These are phyloP conservation scores for Xylariales sp. DNA, from an alignment of 2,329 filamentous ascomycete species.

Conservation along the genomic window DNA sequence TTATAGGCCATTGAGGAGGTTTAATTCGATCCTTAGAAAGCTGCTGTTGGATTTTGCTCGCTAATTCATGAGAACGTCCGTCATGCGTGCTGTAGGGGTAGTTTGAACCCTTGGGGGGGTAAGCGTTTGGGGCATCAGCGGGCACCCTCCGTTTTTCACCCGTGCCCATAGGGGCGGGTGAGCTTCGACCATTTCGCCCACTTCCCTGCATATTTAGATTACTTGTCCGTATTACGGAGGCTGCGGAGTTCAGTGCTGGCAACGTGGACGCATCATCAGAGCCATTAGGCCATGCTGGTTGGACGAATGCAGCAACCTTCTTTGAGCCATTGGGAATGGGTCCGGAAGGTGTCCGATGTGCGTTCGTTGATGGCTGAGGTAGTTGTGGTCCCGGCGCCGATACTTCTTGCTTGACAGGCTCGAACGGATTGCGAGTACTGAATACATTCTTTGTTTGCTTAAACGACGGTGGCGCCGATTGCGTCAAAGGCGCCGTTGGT, in stretches of 20 bases:
- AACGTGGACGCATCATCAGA: conserved; percentile 23
- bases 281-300: conserved; percentile 44
- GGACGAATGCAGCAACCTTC: conserved; percentile 40
- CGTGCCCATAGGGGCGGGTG: conserved; percentile 24
- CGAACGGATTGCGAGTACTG: conserved; percentile 36
- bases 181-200: conserved; percentile 38
- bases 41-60: conserved; percentile 63
- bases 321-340: conserved; percentile 17
- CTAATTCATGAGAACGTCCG: conserved; percentile 48
- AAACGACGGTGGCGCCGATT: conserved; percentile 35
- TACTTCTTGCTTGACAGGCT: conserved; percentile 5
- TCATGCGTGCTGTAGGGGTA: conserved; percentile 24
- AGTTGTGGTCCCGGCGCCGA: background rate
- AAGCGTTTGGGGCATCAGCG: background rate
- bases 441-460: conserved; percentile 21
- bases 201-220: conserved; percentile 32
- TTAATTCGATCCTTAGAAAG: conserved; percentile 66
- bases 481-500: conserved; percentile 22
- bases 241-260: background rate
- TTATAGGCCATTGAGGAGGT: conserved; percentile 66
- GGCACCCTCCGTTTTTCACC: conserved; percentile 28
- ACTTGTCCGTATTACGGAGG: conserved; percentile 38
- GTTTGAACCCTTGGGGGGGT: background rate
- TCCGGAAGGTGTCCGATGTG: background rate
- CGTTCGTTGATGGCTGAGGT: conserved; percentile 17